These are phyloP conservation scores for Phytophthora lateralis DNA, from an alignment of 352 stramenopile species.

Conservation along the genomic window DNA sequence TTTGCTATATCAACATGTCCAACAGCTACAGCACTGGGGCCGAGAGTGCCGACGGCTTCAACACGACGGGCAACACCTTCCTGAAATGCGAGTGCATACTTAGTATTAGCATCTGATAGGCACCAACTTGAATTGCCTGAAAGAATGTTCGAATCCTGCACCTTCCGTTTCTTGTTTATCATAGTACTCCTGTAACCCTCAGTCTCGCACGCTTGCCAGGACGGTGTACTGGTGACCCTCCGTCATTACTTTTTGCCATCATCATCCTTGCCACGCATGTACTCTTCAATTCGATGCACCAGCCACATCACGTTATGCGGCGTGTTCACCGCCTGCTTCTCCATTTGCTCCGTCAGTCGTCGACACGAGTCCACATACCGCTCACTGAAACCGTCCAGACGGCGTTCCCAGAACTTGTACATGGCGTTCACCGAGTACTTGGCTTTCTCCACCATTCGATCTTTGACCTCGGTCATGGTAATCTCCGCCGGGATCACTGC, in stretches of 20 bases:
- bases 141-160: no score
- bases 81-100: no score
- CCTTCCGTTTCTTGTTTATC: no score
- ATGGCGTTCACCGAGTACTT: slow-evolving; percentile 62
- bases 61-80: no score
- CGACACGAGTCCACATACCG: slow-evolving; percentile 73
- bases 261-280: slow-evolving; percentile 35
- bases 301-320: slow-evolving; percentile 57
- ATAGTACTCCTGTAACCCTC: neutral
- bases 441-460: slow-evolving; percentile 47
- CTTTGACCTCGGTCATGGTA: slow-evolving; percentile 38
- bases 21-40: no score
- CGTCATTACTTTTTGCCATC: slow-evolving; percentile 19
- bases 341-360: slow-evolving; percentile 66
- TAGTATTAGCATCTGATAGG: no score
- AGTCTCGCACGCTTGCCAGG: neutral
- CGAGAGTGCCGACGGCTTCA: no score
- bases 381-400: slow-evolving; percentile 66
- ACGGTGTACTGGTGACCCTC: neutral
- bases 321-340: slow-evolving; percentile 54
- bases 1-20: no score
- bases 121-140: no score
- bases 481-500: slow-evolving; percentile 57
- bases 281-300: slow-evolving; percentile 52
- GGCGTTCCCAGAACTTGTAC: slow-evolving; percentile 76